Conservation (phyloP, 2,329 filamentous ascomycete genomes). For the Raffaelea arxii region DNA sequence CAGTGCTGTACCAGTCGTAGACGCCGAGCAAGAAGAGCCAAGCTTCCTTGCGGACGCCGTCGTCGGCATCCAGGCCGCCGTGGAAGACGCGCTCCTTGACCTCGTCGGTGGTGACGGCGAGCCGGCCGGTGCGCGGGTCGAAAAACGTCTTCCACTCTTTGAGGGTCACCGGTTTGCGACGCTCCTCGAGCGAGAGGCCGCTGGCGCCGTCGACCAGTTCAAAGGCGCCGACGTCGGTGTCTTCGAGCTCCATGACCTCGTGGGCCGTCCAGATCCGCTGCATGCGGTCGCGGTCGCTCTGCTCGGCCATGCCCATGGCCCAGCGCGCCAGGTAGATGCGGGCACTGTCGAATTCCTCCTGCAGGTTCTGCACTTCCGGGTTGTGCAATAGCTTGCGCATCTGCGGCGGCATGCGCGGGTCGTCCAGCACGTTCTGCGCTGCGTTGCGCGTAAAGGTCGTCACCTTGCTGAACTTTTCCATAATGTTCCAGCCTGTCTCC, state of each 20-base stretch:
- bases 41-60: constrained; percentile 89
- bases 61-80: constrained; percentile 77
- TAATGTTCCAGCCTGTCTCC: constrained; percentile 88
- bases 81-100: constrained; percentile 98
- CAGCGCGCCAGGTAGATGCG: constrained; percentile 88
- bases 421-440: constrained; percentile 84
- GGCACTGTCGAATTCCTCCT: constrained; percentile 96
- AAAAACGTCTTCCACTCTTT: constrained; percentile 92
- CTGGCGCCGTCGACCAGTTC: constrained; percentile 74
- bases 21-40: constrained; percentile 93
- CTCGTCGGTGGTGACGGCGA: constrained; percentile 78
- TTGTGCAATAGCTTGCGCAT: constrained; percentile 76
- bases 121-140: constrained; percentile 59
- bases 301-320: constrained; percentile 98
- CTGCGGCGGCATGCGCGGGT: constrained; percentile 83
- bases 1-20: constrained; percentile 84
- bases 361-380: constrained; percentile 86
- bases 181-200: constrained; percentile 64
- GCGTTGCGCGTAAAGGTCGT: constrained; percentile 91
- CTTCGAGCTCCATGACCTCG: constrained; percentile 87
- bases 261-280: constrained; percentile 87
- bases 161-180: constrained; percentile 65
- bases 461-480: constrained; percentile 95
- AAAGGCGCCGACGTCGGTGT: constrained; percentile 91
- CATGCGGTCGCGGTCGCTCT: constrained; percentile 79